Conservation (phyloP, 176 grass and related monocot species). For the Bothriochloa decipiens region DNA sequence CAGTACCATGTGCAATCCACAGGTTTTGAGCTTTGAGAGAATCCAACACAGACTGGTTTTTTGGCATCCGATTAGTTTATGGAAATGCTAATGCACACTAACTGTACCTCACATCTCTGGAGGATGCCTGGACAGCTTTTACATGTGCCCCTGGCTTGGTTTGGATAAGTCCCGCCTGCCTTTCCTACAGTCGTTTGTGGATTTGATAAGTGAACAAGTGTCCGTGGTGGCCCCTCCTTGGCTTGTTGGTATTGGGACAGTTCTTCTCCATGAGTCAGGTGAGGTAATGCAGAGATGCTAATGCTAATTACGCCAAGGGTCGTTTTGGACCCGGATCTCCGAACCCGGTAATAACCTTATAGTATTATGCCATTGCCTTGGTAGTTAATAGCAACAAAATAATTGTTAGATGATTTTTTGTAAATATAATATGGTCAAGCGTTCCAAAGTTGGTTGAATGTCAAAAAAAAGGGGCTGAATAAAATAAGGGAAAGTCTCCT, state of each 20-base stretch:
- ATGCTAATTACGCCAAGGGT: too few relatives aligned
- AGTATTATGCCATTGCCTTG: too few relatives aligned
- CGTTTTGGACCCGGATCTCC: too few relatives aligned
- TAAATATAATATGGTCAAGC: too few relatives aligned
- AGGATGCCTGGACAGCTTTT: background rate
- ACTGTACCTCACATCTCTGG: background rate
- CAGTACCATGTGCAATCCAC: background rate
- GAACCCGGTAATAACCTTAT: too few relatives aligned
- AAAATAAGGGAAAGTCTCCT: too few relatives aligned
- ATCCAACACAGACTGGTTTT: background rate
- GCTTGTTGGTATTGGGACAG: conserved; percentile 25
- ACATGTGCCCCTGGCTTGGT: background rate
- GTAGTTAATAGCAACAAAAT: too few relatives aligned
- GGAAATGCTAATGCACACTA: background rate
- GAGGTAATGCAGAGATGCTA: background rate
- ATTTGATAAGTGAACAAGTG: conserved; percentile 32
- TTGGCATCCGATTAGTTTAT: background rate
- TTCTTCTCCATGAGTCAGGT: conserved; percentile 4
- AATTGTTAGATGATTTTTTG: too few relatives aligned
- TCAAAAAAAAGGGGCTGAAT: too few relatives aligned
- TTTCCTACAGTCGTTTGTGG: conserved; percentile 7
- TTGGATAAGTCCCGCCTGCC: background rate
- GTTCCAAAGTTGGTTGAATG: too few relatives aligned
- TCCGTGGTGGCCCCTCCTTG: background rate
- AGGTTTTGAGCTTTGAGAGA: background rate